phyloP scores from a whole-genome alignment of 2,329 filamentous ascomycete genomes.

The Aspergillus terreus region DNA sequence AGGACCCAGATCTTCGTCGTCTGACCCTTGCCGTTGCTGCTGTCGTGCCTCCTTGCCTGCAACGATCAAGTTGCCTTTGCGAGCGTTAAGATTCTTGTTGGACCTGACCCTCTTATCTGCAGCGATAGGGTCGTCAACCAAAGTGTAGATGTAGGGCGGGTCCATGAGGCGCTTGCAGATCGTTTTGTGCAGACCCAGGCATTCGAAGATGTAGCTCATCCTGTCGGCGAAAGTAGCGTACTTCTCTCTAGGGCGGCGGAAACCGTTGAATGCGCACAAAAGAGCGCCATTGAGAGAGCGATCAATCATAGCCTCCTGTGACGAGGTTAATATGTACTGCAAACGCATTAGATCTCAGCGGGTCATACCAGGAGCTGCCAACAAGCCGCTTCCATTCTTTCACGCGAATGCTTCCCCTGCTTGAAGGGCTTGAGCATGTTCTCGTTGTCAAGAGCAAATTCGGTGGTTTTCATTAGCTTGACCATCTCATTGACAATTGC shows the following conservation, averaged over 20 bases:
- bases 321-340: conserved; percentile 1
- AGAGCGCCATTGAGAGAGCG: conserved; percentile 26
- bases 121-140: conserved; percentile 36
- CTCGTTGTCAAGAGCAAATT: conserved; percentile 26
- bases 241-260: conserved; percentile 15
- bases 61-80: conserved; percentile 30
- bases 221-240: conserved; percentile 20
- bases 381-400: conserved; percentile 26
- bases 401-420: conserved; percentile 19
- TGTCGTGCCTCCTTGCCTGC: conserved; percentile 25
- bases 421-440: conserved; percentile 31
- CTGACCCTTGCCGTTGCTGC: not conserved
- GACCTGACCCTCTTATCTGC: conserved; percentile 26
- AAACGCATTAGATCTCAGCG: conserved; percentile 1
- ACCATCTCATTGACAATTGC: conserved; percentile 28
- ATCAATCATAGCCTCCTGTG: conserved; percentile 20
- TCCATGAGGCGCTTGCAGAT: conserved; percentile 40
- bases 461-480: conserved; percentile 29
- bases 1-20: not conserved
- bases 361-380: conserved; percentile 30
- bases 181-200: conserved; percentile 30
- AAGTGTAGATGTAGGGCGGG: conserved; percentile 26
- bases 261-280: conserved; percentile 19
- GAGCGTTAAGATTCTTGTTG: conserved; percentile 31
- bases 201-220: conserved; percentile 15